Percentiles rank a stretch among this genome's conserved stretches.
Conservation (phyloP, 1,284 basidiomycete genomes). For the Schizophyllum commune region DNA sequence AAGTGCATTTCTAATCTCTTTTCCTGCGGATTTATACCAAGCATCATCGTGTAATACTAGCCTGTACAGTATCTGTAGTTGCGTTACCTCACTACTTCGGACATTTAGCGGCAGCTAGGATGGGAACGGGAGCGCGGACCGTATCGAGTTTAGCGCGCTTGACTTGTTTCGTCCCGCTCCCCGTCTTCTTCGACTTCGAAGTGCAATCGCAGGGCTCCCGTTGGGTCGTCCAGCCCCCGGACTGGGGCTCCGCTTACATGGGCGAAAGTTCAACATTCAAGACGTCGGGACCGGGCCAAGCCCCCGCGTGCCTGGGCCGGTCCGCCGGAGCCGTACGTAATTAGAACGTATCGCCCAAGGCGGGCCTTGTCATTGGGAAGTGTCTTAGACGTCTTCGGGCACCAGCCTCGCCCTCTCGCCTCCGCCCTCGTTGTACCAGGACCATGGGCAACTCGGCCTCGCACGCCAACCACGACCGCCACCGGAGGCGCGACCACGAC, state of each 20-base stretch:
- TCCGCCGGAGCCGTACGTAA: neutral
- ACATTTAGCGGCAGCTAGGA: too few relatives aligned
- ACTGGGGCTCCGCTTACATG: too few relatives aligned
- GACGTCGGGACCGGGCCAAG: neutral
- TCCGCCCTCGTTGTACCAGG: neutral
- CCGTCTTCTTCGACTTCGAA: too few relatives aligned
- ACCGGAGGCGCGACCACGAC: neutral
- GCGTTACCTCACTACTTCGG: neutral
- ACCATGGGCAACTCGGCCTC: neutral
- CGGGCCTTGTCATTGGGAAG: neutral
- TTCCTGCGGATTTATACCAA: neutral
- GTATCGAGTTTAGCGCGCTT: too few relatives aligned
- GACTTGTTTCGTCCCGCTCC: too few relatives aligned
- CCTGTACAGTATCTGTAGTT: neutral
- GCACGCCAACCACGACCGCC: neutral
- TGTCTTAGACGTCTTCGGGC: neutral
- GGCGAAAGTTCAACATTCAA: neutral
- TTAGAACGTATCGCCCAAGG: neutral
- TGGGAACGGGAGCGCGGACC: too few relatives aligned
- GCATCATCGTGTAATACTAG: neutral
- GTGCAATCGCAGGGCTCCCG: too few relatives aligned
- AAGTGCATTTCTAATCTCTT: constrained; percentile 61
- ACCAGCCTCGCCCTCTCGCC: neutral
- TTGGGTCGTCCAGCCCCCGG: too few relatives aligned
- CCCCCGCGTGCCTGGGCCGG: neutral